Conservation (phyloP, 768 basidiomycete genomes). For the Pulveroboletus frians region DNA sequence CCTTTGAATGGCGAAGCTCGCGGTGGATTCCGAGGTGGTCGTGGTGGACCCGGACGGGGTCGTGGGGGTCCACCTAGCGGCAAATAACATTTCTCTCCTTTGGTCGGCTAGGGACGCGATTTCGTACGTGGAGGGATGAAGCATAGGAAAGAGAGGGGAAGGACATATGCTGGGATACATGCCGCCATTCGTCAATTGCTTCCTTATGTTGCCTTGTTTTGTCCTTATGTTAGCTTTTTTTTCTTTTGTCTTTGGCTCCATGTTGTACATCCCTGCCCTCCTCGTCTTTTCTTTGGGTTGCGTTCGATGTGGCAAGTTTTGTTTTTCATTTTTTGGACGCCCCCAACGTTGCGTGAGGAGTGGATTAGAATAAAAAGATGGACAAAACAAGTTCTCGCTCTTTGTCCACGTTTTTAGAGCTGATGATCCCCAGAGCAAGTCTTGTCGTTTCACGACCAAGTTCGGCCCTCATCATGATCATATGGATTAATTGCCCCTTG, state of each 20-base stretch:
- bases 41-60: slow-evolving; percentile 41
- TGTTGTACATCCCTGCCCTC: slow-evolving; percentile 13
- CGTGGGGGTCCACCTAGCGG: slow-evolving; percentile 31
- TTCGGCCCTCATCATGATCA: too few relatives aligned
- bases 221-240: slow-evolving; percentile 1
- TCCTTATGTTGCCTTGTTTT: slow-evolving; percentile 14
- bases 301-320: slow-evolving; percentile 9
- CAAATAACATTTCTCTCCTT: slow-evolving; percentile 16
- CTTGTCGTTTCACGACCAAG: too few relatives aligned
- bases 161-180: slow-evolving; percentile 11
- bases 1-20: slow-evolving; percentile 46
- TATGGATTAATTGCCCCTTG: too few relatives aligned
- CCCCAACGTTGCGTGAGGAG: slow-evolving; percentile 24
- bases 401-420: too few relatives aligned
- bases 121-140: slow-evolving; percentile 1
- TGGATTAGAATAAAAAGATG: slow-evolving; percentile 10
- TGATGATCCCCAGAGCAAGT: too few relatives aligned
- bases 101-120: background rate
- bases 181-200: slow-evolving; percentile 8
- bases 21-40: slow-evolving; percentile 44
- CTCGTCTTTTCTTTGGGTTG: slow-evolving; percentile 11
- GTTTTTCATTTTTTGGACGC: slow-evolving; percentile 10
- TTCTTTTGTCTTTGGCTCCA: slow-evolving; percentile 1
- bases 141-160: background rate
- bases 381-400: background rate